Conservation (phyloP, 208 protist genomes). For the Phytomonas francai region DNA sequence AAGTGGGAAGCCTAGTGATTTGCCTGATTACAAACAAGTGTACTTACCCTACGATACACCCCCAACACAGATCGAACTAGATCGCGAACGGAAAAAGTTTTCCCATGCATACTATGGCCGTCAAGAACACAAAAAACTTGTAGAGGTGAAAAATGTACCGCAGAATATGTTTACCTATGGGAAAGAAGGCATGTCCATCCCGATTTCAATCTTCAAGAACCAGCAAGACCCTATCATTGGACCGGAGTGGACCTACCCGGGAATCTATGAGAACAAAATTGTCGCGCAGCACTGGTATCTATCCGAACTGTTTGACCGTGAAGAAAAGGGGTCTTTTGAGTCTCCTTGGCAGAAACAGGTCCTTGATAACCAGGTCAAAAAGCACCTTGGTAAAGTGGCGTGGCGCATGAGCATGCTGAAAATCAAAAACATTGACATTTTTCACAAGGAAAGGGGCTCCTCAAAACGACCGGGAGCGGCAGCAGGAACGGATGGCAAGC, state of each 20-base stretch:
- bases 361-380: constrained; percentile 83
- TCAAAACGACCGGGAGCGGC: constrained; percentile 50
- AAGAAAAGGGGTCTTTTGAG: constrained; percentile 55
- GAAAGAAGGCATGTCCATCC: constrained; percentile 88
- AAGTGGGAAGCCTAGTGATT: constrained; percentile 66
- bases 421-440: constrained; percentile 73
- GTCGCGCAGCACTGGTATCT: constrained; percentile 72
- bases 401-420: constrained; percentile 77
- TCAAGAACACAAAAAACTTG: constrained; percentile 63
- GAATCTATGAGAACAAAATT: constrained; percentile 90
- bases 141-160: constrained; percentile 84
- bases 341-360: constrained; percentile 76
- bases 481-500: constrained; percentile 18
- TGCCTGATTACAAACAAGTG: constrained; percentile 80
- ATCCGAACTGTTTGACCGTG: constrained; percentile 79
- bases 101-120: constrained; percentile 58
- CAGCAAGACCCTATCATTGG: constrained; percentile 83
- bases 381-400: constrained; percentile 48
- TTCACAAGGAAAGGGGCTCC: constrained; percentile 80
- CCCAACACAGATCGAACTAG: constrained; percentile 71
- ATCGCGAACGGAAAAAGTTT: constrained; percentile 67
- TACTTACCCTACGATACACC: constrained; percentile 82
- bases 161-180: constrained; percentile 90
- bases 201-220: constrained; percentile 88
- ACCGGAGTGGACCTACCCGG: constrained; percentile 87